Conservation (phyloP, 352 stramenopile genomes). For the Phytopythium montanum region DNA sequence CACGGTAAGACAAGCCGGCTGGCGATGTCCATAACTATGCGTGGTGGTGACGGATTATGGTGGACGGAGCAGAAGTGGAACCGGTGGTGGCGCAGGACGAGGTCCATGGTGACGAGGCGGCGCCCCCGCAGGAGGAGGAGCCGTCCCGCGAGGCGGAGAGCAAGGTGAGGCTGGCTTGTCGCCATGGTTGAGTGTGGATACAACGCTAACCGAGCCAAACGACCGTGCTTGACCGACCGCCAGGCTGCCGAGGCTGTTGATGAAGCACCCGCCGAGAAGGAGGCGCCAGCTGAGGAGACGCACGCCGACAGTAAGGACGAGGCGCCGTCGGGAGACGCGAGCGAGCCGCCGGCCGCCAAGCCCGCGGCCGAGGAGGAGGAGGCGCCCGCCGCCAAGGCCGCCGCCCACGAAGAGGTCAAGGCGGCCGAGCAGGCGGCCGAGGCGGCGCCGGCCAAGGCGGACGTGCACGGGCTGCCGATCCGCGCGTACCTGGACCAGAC, state of each 20-base stretch:
- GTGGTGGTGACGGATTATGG: not conserved
- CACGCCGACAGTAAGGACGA: conserved; percentile 33
- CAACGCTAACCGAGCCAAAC: not conserved
- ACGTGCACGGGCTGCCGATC: conserved; percentile 93
- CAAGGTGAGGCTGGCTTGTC: not conserved
- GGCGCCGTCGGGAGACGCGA: conserved; percentile 1
- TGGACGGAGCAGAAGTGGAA: conserved; percentile 9
- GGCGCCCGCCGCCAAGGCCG: conserved; percentile 19
- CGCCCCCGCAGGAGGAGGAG: conserved; percentile 15
- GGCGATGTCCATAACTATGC: not conserved
- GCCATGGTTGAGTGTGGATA: not conserved
- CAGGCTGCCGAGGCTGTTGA: conserved; percentile 9
- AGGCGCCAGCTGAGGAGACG: conserved; percentile 6
- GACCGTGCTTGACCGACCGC: not conserved
- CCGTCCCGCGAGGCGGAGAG: conserved; percentile 13
- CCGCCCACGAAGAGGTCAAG: conserved; percentile 38
- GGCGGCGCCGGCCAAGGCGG: conserved; percentile 84
- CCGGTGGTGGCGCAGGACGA: conserved; percentile 21
- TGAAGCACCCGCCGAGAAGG: conserved; percentile 1
- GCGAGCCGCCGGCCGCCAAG: conserved; percentile 19
- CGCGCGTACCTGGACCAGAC: conserved; percentile 98
- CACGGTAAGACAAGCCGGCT: conserved; percentile 23
- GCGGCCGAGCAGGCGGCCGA: conserved; percentile 69
- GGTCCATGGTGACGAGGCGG: conserved; percentile 7
- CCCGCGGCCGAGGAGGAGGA: conserved; percentile 8